A percentile compares a stretch with the other conserved stretches of the same genome.
Evolutionary conservation across 768 basidiomycete species (phyloP).

Genomic region (Suillus variegatus): DNA sequence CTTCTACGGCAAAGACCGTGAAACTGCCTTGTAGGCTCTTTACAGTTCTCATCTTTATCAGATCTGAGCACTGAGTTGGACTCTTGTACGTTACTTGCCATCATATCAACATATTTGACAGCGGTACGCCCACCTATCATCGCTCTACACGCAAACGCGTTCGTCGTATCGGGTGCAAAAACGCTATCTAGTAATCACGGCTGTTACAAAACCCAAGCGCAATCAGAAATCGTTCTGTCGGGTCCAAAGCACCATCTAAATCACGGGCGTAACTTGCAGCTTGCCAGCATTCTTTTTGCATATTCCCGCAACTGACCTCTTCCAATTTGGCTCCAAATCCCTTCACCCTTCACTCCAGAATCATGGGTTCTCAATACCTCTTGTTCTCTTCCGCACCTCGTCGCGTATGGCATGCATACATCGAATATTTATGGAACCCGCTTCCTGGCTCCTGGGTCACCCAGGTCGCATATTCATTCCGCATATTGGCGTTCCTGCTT

Average conservation of each 20-base stretch:
- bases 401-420: slow-evolving; percentile 59
- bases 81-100: slow-evolving; percentile 7
- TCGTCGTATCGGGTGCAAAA: slow-evolving; percentile 8
- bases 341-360: slow-evolving; percentile 8
- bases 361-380: slow-evolving; percentile 11
- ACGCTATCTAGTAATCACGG: slow-evolving; percentile 1
- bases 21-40: not conserved
- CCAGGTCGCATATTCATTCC: slow-evolving; percentile 60
- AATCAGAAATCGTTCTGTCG: not conserved
- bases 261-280: slow-evolving; percentile 5
- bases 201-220: not conserved
- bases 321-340: slow-evolving; percentile 7
- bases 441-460: slow-evolving; percentile 66
- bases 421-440: slow-evolving; percentile 66
- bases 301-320: slow-evolving; percentile 10
- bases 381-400: slow-evolving; percentile 36
- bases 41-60: not conserved
- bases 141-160: slow-evolving; percentile 7
- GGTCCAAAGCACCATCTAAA: slow-evolving; percentile 3
- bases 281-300: slow-evolving; percentile 20
- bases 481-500: slow-evolving; percentile 59
- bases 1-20: slow-evolving; percentile 8
- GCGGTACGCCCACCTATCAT: slow-evolving; percentile 11
- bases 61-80: not conserved
- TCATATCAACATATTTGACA: slow-evolving; percentile 11